Evolutionary conservation across 2,329 filamentous ascomycete species (phyloP).

Genomic region (Claviceps paspali): DNA sequence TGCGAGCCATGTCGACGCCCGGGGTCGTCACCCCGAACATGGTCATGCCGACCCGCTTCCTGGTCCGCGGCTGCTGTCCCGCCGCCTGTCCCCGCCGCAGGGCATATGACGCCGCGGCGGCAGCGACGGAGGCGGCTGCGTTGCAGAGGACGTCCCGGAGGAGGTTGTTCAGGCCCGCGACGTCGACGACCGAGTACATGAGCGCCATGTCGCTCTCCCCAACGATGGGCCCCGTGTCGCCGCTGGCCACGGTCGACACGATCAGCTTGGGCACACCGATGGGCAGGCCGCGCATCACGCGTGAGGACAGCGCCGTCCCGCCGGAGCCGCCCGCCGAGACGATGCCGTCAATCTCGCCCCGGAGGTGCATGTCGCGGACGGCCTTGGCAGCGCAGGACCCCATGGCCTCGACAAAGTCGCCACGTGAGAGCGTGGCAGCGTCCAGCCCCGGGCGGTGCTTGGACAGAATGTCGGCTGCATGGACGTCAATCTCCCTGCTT

Average conservation of each 20-base stretch:
- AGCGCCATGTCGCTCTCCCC: conserved; percentile 54
- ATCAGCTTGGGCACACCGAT: conserved; percentile 56
- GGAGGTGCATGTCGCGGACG: conserved; percentile 23
- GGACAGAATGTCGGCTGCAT: conserved; percentile 26
- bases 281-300: conserved; percentile 46
- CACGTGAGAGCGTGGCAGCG: conserved; percentile 27
- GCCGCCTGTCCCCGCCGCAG: conserved; percentile 1
- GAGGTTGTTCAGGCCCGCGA: conserved; percentile 49
- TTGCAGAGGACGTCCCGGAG: conserved; percentile 44
- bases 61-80: conserved; percentile 8
- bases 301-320: conserved; percentile 43
- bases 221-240: conserved; percentile 48
- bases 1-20: conserved; percentile 39
- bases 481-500: conserved; percentile 31
- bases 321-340: conserved; percentile 47
- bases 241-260: conserved; percentile 53
- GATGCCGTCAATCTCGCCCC: conserved; percentile 34
- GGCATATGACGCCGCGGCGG: conserved; percentile 36
- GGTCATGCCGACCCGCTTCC: conserved; percentile 44
- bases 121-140: conserved; percentile 44
- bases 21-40: conserved; percentile 67
- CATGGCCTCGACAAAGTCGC: conserved; percentile 42
- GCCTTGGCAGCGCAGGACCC: conserved; percentile 28
- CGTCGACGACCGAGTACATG: conserved; percentile 58
- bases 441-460: conserved; percentile 16